Conservation (phyloP, 129 eudicot genomes). For the Pseudognaphalium luteoalbum region DNA sequence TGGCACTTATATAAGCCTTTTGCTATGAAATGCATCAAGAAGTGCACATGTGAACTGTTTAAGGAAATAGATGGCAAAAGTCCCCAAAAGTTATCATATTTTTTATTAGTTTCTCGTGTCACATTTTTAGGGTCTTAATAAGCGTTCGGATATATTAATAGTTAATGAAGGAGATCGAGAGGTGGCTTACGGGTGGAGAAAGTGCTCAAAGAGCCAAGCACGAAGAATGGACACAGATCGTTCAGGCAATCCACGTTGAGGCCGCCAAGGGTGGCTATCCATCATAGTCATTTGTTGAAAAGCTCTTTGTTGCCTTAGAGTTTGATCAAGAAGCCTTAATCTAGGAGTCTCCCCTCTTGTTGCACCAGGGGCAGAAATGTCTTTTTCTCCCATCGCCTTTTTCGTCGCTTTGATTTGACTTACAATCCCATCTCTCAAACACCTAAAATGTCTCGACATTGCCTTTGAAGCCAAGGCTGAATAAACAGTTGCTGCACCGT, state of each 20-base stretch:
- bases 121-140: background rate
- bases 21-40: background rate
- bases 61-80: background rate
- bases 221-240: constrained; percentile 92
- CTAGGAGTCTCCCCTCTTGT: constrained; percentile 94
- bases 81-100: background rate
- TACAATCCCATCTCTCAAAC: constrained; percentile 83
- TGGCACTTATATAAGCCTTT: background rate
- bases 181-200: constrained; percentile 80
- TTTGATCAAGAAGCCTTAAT: constrained; percentile 87
- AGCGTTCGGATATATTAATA: background rate
- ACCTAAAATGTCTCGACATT: constrained; percentile 94
- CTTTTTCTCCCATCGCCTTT: constrained; percentile 88
- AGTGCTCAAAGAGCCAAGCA: constrained; percentile 99
- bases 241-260: constrained; percentile 93
- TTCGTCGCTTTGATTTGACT: constrained; percentile 70
- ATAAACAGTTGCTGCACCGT: constrained; percentile 73
- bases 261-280: constrained; percentile 98
- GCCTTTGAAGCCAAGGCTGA: constrained; percentile 93
- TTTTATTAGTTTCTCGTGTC: background rate
- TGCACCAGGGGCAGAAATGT: constrained; percentile 62
- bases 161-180: constrained; percentile 6
- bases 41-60: background rate
- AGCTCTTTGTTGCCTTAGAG: constrained; percentile 79
- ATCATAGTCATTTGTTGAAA: constrained; percentile 86